Evolutionary conservation across 73 alveolate genomes (phyloP).

Genomic region (Urostyla sp.): DNA sequence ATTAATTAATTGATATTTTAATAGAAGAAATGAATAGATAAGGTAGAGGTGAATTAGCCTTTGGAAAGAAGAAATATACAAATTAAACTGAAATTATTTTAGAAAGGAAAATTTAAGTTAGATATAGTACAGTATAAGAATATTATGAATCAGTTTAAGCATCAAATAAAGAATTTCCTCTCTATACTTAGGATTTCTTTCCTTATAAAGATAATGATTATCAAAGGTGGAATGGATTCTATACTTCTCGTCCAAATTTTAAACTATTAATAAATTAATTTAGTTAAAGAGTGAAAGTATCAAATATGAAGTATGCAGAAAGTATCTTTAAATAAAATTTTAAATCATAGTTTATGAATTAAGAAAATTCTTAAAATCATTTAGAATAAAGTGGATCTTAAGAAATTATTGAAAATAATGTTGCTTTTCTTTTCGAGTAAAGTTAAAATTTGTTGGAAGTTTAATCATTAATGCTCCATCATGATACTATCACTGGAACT

Average conservation of each 20-base stretch:
- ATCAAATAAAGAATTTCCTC: conserved; percentile 48
- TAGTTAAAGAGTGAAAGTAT: not conserved
- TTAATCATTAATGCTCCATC: conserved; percentile 75
- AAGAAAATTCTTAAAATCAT: too few relatives aligned
- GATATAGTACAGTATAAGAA: too few relatives aligned
- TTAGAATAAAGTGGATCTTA: not conserved
- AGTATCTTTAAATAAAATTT: not conserved
- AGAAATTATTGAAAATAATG: not conserved
- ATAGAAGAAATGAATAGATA: too few relatives aligned
- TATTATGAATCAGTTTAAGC: too few relatives aligned
- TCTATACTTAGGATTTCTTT: conserved; percentile 59
- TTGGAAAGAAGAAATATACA: too few relatives aligned
- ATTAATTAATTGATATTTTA: conserved; percentile 60
- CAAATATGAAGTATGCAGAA: not conserved
- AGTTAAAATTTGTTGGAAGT: not conserved
- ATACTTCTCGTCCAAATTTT: conserved; percentile 76
- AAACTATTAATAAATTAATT: too few relatives aligned
- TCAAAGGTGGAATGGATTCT: conserved; percentile 91
- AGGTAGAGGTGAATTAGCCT: too few relatives aligned
- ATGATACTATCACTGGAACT: conserved; percentile 92
- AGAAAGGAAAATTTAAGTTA: too few relatives aligned
- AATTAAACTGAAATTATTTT: too few relatives aligned
- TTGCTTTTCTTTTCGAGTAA: not conserved
- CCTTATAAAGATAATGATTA: conserved; percentile 63
- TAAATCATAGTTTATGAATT: too few relatives aligned